Evolutionary conservation across 192 early-diverging fungal species (phyloP).

Genomic region (Obelidium mucronatum): DNA sequence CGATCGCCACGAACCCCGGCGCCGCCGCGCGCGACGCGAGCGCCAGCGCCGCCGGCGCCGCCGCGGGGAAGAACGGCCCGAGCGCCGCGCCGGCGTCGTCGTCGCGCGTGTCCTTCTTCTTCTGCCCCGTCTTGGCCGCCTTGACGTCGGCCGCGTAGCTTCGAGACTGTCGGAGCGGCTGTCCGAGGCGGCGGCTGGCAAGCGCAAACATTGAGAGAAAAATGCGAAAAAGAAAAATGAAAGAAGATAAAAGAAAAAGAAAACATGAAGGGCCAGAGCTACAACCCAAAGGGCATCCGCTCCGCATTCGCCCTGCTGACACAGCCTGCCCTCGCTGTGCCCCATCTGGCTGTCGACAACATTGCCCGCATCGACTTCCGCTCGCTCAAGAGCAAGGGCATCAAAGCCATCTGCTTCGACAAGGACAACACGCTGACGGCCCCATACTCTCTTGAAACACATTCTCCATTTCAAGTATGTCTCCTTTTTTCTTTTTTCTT

Average conservation of each 20-base stretch:
- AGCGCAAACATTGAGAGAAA: slow-evolving; percentile 1
- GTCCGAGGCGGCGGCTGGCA: neutral
- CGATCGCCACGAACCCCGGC: slow-evolving; percentile 33
- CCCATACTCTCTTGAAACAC: slow-evolving; percentile 75
- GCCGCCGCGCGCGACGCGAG: slow-evolving; percentile 33
- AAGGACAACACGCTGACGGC: slow-evolving; percentile 96
- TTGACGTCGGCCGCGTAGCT: slow-evolving; percentile 30
- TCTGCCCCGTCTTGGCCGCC: slow-evolving; percentile 39
- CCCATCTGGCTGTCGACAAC: slow-evolving; percentile 73
- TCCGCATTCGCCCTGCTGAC: slow-evolving; percentile 60
- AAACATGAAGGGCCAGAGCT: slow-evolving; percentile 63
- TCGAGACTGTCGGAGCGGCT: neutral
- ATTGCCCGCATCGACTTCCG: slow-evolving; percentile 67
- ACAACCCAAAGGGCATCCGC: slow-evolving; percentile 73
- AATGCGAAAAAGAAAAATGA: no score
- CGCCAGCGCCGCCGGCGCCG: neutral
- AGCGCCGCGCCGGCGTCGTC: slow-evolving; percentile 44
- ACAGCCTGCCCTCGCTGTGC: slow-evolving; percentile 75
- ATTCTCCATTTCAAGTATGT: slow-evolving; percentile 68
- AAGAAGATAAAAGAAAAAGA: no score
- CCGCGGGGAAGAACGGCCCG: slow-evolving; percentile 45
- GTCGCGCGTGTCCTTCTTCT: slow-evolving; percentile 24
- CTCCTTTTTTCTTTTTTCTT: neutral
- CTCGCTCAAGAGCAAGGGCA: slow-evolving; percentile 62
- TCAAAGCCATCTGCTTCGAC: slow-evolving; percentile 87